Conservation (phyloP, 2,329 filamentous ascomycete genomes). For the Penicillium sclerotiorum region DNA sequence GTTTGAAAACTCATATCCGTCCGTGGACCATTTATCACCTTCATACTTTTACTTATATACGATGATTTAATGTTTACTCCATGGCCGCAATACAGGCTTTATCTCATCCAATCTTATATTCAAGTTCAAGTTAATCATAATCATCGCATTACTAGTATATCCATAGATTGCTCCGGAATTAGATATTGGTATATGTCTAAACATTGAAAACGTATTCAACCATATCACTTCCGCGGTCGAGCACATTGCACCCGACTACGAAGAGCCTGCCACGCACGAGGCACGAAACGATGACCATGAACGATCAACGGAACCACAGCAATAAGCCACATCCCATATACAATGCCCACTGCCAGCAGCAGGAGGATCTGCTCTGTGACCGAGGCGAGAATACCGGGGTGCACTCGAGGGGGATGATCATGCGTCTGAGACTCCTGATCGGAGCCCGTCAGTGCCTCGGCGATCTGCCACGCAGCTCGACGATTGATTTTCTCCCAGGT, state of each 20-base stretch:
- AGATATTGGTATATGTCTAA: not conserved
- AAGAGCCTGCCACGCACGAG: conserved; percentile 22
- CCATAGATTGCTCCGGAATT: not conserved
- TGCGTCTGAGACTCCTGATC: conserved; percentile 24
- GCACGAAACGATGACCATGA: conserved; percentile 35
- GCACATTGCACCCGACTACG: conserved; percentile 19
- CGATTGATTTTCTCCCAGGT: conserved; percentile 75
- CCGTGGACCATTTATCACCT: too few species aligned
- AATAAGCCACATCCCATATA: conserved; percentile 42
- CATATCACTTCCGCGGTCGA: conserved; percentile 12
- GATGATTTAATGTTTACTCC: too few species aligned
- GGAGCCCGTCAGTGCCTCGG: conserved; percentile 44
- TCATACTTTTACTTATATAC: too few species aligned
- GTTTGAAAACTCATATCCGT: not conserved
- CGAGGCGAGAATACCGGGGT: conserved; percentile 16
- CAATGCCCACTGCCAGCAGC: conserved; percentile 33
- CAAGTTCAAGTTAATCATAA: too few species aligned
- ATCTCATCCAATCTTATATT: too few species aligned
- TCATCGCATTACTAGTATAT: not conserved
- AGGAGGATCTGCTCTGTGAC: conserved; percentile 31
- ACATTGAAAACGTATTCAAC: not conserved
- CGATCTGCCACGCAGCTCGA: conserved; percentile 66
- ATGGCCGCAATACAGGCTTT: too few species aligned
- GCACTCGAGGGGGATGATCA: conserved; percentile 9
- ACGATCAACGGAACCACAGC: conserved; percentile 41